These are phyloP conservation scores for Exophiala sp. DNA, from an alignment of 2,329 filamentous ascomycete genomes.

Conservation along the genomic window DNA sequence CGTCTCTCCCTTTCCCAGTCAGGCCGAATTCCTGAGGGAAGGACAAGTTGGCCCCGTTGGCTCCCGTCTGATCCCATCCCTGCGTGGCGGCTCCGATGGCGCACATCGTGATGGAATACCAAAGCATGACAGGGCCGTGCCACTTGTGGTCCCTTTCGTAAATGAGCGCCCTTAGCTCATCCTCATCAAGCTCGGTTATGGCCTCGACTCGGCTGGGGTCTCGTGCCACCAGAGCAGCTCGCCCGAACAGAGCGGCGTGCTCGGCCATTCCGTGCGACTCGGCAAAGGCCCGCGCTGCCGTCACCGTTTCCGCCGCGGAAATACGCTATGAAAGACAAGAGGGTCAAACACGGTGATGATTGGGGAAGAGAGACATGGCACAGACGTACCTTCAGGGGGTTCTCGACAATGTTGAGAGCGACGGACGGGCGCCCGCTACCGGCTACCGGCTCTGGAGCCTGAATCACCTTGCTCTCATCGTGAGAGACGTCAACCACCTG, in stretches of 20 bases:
- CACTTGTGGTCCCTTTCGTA: conserved; percentile 30
- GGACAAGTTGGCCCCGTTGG: conserved; percentile 37
- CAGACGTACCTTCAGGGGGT: conserved; percentile 42
- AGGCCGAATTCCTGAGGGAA: conserved; percentile 31
- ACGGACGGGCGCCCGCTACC: conserved; percentile 38
- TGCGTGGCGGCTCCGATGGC: conserved; percentile 36
- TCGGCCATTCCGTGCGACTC: conserved; percentile 5
- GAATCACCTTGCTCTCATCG: background rate
- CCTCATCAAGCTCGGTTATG: conserved; percentile 10
- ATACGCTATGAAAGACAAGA: conserved; percentile 28
- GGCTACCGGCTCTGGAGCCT: background rate
- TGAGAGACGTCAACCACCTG: background rate
- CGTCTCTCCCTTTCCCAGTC: conserved; percentile 23
- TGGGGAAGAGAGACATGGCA: background rate
- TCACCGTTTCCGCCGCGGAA: conserved; percentile 32
- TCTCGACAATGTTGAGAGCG: conserved; percentile 47
- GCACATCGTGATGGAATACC: conserved; percentile 34
- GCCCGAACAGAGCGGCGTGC: conserved; percentile 9
- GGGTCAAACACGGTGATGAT: background rate
- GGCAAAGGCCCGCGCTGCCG: conserved; percentile 36
- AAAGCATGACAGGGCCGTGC: conserved; percentile 34
- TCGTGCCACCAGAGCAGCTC: conserved; percentile 37
- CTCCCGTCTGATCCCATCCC: conserved; percentile 36
- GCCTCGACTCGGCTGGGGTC: conserved; percentile 26
- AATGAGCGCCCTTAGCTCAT: conserved; percentile 11